phyloP scores from a whole-genome alignment of 768 basidiomycete genomes.

The Dioszegia aurantiaca region DNA sequence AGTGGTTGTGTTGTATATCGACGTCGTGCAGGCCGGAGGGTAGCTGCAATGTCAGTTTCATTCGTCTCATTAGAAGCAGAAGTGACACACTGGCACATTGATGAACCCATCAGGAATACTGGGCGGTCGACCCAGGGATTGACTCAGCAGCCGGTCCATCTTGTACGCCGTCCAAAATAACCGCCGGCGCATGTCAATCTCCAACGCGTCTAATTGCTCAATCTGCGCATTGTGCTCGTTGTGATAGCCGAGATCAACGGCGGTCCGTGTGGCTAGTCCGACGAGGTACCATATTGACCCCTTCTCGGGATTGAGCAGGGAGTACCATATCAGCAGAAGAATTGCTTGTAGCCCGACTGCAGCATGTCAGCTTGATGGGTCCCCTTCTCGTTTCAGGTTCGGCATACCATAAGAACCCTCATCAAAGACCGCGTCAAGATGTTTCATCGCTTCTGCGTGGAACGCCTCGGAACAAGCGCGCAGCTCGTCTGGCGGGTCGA shows the following conservation, averaged over 20 bases:
- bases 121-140: slow-evolving; percentile 50
- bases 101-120: slow-evolving; percentile 53
- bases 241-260: slow-evolving; percentile 52
- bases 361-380: slow-evolving; percentile 4
- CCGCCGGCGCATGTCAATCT: slow-evolving; percentile 49
- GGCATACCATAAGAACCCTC: slow-evolving; percentile 46
- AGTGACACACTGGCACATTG: slow-evolving; percentile 45
- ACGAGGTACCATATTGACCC: slow-evolving; percentile 54
- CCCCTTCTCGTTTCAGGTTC: background rate
- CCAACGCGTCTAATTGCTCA: slow-evolving; percentile 40
- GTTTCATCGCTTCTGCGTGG: slow-evolving; percentile 53
- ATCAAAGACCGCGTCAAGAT: slow-evolving; percentile 51
- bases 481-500: slow-evolving; percentile 53
- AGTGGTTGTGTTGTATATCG: slow-evolving; percentile 38
- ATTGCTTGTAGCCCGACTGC: slow-evolving; percentile 52
- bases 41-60: slow-evolving; percentile 23
- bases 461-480: slow-evolving; percentile 53
- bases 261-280: slow-evolving; percentile 50
- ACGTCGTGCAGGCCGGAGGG: slow-evolving; percentile 48
- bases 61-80: background rate
- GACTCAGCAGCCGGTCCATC: slow-evolving; percentile 51
- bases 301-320: slow-evolving; percentile 53
- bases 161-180: slow-evolving; percentile 51
- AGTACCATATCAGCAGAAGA: slow-evolving; percentile 51
- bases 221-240: slow-evolving; percentile 49